Conservation (phyloP, 2,329 filamentous ascomycete genomes). For the Mycosphaerella arachidis region DNA sequence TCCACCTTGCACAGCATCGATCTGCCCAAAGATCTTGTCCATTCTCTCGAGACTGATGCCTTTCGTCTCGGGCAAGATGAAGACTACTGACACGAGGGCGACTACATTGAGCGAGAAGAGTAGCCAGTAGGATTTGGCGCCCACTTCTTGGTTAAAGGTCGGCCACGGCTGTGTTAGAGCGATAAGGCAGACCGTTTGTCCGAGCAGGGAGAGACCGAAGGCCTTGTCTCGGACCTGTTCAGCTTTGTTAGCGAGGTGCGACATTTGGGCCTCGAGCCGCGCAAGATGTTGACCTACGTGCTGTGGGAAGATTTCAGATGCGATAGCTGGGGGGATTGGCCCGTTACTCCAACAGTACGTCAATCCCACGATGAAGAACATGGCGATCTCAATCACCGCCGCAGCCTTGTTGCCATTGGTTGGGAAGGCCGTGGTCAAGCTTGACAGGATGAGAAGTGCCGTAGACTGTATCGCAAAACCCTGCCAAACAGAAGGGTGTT, state of each 20-base stretch:
- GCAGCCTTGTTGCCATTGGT: slow-evolving; percentile 37
- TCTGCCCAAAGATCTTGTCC: slow-evolving; percentile 29
- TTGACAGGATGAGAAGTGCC: slow-evolving; percentile 37
- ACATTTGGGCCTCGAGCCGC: no score
- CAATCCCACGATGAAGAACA: slow-evolving; percentile 42
- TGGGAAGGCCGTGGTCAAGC: slow-evolving; percentile 38
- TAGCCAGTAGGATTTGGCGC: slow-evolving; percentile 38
- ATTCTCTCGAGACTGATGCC: slow-evolving; percentile 39
- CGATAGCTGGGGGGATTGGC: slow-evolving; percentile 36
- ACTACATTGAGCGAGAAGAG: slow-evolving; percentile 38
- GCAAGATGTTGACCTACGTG: slow-evolving; percentile 16
- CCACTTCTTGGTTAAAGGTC: slow-evolving; percentile 37
- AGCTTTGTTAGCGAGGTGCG: no score
- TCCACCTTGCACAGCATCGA: slow-evolving; percentile 37
- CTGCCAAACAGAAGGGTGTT: no score
- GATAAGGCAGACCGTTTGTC: slow-evolving; percentile 38
- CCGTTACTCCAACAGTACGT: slow-evolving; percentile 43
- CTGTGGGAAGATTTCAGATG: slow-evolving; percentile 40
- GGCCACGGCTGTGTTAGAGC: slow-evolving; percentile 42
- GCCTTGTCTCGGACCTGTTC: slow-evolving; percentile 37
- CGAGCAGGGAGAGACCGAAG: slow-evolving; percentile 34
- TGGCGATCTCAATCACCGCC: slow-evolving; percentile 39
- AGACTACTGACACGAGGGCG: slow-evolving; percentile 52
- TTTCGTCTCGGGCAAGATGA: slow-evolving; percentile 67
- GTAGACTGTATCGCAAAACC: slow-evolving; percentile 37